These are phyloP conservation scores for Cytospora paraplurivora DNA, from an alignment of 2,329 filamentous ascomycete species.

Conservation along the genomic window DNA sequence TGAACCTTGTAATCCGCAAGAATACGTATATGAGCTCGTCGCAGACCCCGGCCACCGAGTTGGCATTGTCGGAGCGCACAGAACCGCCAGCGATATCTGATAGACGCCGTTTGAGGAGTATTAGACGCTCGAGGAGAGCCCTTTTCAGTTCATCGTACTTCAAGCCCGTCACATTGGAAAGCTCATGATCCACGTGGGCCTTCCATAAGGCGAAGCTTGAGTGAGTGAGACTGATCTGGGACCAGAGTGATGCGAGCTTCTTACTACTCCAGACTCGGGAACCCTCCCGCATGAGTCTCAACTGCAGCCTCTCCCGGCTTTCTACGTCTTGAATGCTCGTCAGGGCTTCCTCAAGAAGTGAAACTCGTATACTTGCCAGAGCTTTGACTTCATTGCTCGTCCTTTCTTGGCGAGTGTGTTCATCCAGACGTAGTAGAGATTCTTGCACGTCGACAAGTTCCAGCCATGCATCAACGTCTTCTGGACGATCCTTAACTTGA, in stretches of 20 bases:
- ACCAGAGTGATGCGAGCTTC: constrained; percentile 66
- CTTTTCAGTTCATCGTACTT: constrained; percentile 66
- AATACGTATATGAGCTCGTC: constrained; percentile 68
- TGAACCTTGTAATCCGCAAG: constrained; percentile 71
- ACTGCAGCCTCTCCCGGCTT: constrained; percentile 61
- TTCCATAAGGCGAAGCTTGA: constrained; percentile 70
- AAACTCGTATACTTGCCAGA: constrained; percentile 77
- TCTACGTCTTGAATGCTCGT: constrained; percentile 50
- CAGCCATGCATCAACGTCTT: constrained; percentile 73
- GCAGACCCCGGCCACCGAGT: constrained; percentile 30
- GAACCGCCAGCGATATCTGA: neutral
- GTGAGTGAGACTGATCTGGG: constrained; percentile 54
- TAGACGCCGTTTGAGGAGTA: constrained; percentile 34
- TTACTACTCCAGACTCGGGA: constrained; percentile 71
- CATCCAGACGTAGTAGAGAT: constrained; percentile 57
- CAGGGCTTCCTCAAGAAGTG: constrained; percentile 78
- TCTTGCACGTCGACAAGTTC: constrained; percentile 80
- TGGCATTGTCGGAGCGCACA: neutral
- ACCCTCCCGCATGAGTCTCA: constrained; percentile 74
- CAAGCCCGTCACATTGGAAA: constrained; percentile 68
- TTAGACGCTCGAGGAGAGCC: constrained; percentile 62
- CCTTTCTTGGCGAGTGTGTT: constrained; percentile 45
- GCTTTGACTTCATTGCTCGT: constrained; percentile 66
- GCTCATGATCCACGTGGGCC: constrained; percentile 70
- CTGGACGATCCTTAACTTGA: constrained; percentile 64